phyloP scores from a whole-genome alignment of 108 stramenopile species.

The Asterionellopsis glacialis region DNA sequence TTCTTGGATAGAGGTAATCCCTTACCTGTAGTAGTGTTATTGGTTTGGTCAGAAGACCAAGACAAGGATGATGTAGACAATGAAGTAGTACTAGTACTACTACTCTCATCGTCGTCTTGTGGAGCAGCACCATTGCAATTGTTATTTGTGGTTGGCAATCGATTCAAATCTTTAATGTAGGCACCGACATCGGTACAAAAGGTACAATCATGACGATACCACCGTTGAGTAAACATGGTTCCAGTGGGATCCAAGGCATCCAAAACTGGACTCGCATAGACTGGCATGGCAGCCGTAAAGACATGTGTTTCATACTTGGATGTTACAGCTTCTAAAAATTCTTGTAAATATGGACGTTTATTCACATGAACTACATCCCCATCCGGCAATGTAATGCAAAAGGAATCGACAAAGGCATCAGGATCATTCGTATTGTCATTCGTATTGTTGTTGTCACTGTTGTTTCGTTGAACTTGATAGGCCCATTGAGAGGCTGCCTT shows the following conservation, averaged over 20 bases:
- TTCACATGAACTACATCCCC: slow-evolving; percentile 90
- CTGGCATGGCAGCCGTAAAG: slow-evolving; percentile 96
- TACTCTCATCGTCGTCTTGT: slow-evolving; percentile 1
- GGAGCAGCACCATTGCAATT: slow-evolving; percentile 6
- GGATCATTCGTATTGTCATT: neutral
- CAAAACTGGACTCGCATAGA: slow-evolving; percentile 93
- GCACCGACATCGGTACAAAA: slow-evolving; percentile 49
- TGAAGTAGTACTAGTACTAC: neutral
- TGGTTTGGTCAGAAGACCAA: too few species aligned
- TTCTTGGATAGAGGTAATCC: slow-evolving; percentile 18
- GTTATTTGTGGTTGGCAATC: neutral
- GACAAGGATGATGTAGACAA: too few species aligned
- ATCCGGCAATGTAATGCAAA: slow-evolving; percentile 70
- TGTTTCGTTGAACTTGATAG: slow-evolving; percentile 39
- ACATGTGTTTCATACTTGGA: slow-evolving; percentile 88
- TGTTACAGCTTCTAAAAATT: slow-evolving; percentile 79
- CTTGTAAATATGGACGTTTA: slow-evolving; percentile 90
- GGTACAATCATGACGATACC: slow-evolving; percentile 90
- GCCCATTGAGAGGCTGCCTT: slow-evolving; percentile 28
- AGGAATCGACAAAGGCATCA: slow-evolving; percentile 42
- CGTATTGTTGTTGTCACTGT: slow-evolving; percentile 44
- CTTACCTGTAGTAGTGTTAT: too few species aligned
- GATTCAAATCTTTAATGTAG: slow-evolving; percentile 77
- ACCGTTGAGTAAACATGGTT: slow-evolving; percentile 72
- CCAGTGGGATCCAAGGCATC: slow-evolving; percentile 89